These are phyloP conservation scores for Phaeophleospora eucalypticola DNA, from an alignment of 2,329 filamentous ascomycete genomes.

Conservation along the genomic window DNA sequence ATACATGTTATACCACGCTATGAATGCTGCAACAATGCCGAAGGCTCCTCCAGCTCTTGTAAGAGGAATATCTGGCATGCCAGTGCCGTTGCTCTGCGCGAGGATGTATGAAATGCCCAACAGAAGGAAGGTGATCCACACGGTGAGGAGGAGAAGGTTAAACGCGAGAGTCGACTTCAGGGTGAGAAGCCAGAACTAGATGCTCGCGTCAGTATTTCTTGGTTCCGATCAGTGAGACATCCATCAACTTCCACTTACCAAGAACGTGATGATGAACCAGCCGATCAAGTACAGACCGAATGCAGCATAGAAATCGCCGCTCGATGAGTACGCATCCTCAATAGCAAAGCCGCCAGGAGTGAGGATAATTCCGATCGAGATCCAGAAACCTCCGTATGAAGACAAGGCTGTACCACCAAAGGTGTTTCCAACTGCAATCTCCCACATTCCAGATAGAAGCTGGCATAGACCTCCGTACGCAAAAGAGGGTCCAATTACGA, in stretches of 20 bases:
- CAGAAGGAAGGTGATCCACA: slow-evolving; percentile 8
- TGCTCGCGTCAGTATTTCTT: not conserved
- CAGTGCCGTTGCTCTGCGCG: slow-evolving; percentile 4
- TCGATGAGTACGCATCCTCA: not conserved
- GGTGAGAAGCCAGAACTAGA: slow-evolving; percentile 5
- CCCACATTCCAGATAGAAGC: slow-evolving; percentile 8
- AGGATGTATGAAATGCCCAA: slow-evolving; percentile 6
- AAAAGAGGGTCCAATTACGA: slow-evolving; percentile 5
- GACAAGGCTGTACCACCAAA: slow-evolving; percentile 8
- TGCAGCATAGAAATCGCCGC: slow-evolving; percentile 8
- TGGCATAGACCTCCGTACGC: slow-evolving; percentile 5
- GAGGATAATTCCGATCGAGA: slow-evolving; percentile 6
- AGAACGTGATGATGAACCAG: slow-evolving; percentile 9
- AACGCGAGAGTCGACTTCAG: slow-evolving; percentile 5
- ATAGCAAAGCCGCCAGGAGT: slow-evolving; percentile 6
- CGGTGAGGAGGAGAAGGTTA: slow-evolving; percentile 6
- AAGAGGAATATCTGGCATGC: slow-evolving; percentile 3
- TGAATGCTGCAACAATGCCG: slow-evolving; percentile 7
- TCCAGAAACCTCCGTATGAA: slow-evolving; percentile 9
- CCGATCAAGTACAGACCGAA: slow-evolving; percentile 7
- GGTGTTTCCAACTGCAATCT: slow-evolving; percentile 6
- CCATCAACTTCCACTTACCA: not conserved
- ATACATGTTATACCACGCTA: slow-evolving; percentile 10
- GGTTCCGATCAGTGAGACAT: not conserved
- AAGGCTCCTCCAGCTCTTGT: slow-evolving; percentile 5